Evolutionary conservation across 2,329 filamentous ascomycete genomes (phyloP), one percentile per base, ranked within the genome.

Genomic region (Penicillium sp.): DNA sequence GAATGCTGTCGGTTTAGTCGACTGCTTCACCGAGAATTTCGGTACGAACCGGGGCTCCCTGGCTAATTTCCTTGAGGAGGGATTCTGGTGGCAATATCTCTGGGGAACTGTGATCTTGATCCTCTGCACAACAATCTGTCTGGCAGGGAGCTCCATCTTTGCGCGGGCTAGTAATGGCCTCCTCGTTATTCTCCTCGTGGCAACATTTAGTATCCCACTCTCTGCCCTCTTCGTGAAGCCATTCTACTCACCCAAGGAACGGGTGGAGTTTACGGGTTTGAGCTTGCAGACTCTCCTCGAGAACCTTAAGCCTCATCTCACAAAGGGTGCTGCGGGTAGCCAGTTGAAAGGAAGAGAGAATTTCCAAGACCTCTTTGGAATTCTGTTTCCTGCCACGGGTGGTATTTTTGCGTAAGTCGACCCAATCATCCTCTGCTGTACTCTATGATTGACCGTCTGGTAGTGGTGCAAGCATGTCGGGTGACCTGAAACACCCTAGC

Each of bases 391-490:
- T 31, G 85, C 86, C 2, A 87, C 85, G 2, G 83, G 84, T 5
- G 79, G 77, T 4, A 85, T 84, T 23, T 83, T 85, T 64, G 81
- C 82, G 77, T 81, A 70, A 62, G 76, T 75, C 8, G 33, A 42
- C 40, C 4, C 7, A n/a, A 31, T 21, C 6, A 5, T 21, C 18
- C 10, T 14, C 7, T 19, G 9, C 28, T 1, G 11, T 47, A 26
- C n/a, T 34, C 24, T 77, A 2, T 55, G n/a, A 69, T 59, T 56
- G 44, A 64, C 47, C 19, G 6, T 39, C 7, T 21, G 34, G 45
- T 46, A 82, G 79, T 42, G 92, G 92, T 16, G 91, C 91, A 6
- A 93, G 90, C 63, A 95, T 96, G 91, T 95, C 91, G 7, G 91
- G 91, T 16, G 91, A 96, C 68, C 74, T 96, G 46, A 88, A 84